Base-by-base conservation (phyloP, 208 protist genomes). In the Crithidia brevicula region DNA sequence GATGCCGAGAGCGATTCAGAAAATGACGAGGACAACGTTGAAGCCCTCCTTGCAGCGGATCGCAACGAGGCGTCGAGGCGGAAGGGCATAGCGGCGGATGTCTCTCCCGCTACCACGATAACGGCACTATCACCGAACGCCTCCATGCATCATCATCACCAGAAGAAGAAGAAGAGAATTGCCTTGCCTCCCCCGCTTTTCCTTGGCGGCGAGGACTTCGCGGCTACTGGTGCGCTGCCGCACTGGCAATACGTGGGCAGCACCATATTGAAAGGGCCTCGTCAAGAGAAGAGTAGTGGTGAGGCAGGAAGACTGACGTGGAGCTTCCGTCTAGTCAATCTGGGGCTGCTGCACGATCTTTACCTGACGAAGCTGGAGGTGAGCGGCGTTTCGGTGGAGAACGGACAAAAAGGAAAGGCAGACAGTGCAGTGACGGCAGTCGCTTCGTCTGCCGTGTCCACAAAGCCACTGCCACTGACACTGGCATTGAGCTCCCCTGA, bases 161-260 rank as follows among this genome's bases (percentile, higher is more conserved):
- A 43, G 9, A 20, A 5, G 18, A 54, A 47, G 34, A n/a, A n/a
- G n/a, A n/a, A 45, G 33, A 67, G 49, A 18, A 47, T 2, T 25
- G 22, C 36, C 15, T 58, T 65, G 9, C 67, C 67, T 23, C 18
- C 40, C 16, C 67, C 67, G 27, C 54, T 66, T 11, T 74, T 74
- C n/a, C 20, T 59, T 10, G 42, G 67, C 23, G 59, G 58, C 33
- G 34, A 57, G n/a, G 47, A 31, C 27, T 67, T 54, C 54, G 47
- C 40, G 7, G 67, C 59, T 0, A 4, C 49, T 1, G 22, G 36
- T n/a, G 52, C 47, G 28, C 42, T 74, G 38, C 67, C 67, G 5
- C 66, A 38, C 31, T 52, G 61, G 28, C 56, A 60, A 30, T 61
- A 43, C 50, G 16, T 52, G 7, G 27, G 20, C 0, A 22, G 25